These are phyloP conservation scores for Alternaria brassicae DNA, from an alignment of 2,329 filamentous ascomycete genomes.

Conservation along the genomic window DNA sequence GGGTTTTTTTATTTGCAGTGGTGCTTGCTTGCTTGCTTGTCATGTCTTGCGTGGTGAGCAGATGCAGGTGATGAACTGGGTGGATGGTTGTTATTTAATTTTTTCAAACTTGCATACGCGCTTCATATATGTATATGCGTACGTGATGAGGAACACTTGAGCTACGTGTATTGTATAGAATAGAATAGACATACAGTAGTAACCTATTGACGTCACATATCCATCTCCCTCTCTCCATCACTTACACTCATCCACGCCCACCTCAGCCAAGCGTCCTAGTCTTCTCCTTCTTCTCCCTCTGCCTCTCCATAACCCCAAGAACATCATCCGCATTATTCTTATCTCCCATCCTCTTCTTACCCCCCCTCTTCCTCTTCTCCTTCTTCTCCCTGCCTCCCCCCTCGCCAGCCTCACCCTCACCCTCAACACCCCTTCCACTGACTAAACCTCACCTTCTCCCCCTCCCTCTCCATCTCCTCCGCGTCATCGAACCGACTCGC, in stretches of 20 bases:
- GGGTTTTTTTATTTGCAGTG: too few relatives aligned
- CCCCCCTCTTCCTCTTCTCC: slow-evolving; percentile 71
- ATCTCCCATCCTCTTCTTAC: slow-evolving; percentile 80
- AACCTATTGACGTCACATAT: background rate
- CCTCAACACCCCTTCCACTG: slow-evolving; percentile 66
- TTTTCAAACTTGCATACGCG: too few relatives aligned
- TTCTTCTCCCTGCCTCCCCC: slow-evolving; percentile 59
- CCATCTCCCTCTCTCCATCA: background rate
- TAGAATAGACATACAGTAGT: too few relatives aligned
- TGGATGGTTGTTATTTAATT: too few relatives aligned
- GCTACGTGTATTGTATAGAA: too few relatives aligned
- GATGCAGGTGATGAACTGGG: too few relatives aligned
- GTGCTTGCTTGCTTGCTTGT: too few relatives aligned
- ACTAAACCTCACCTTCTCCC: slow-evolving; percentile 69
- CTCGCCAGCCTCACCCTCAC: slow-evolving; percentile 56
- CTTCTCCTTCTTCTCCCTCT: slow-evolving; percentile 50
- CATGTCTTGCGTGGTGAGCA: too few relatives aligned
- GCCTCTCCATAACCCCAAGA: slow-evolving; percentile 75
- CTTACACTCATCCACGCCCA: too few relatives aligned
- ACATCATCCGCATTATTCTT: slow-evolving; percentile 82
- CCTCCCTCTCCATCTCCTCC: slow-evolving; percentile 73
- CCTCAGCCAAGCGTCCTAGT: slow-evolving; percentile 25
- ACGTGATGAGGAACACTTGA: too few relatives aligned
- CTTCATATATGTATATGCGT: too few relatives aligned
- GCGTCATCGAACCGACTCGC: slow-evolving; percentile 86